Conservation (phyloP, 2,329 filamentous ascomycete genomes). For the Verticillium albo-atrum region DNA sequence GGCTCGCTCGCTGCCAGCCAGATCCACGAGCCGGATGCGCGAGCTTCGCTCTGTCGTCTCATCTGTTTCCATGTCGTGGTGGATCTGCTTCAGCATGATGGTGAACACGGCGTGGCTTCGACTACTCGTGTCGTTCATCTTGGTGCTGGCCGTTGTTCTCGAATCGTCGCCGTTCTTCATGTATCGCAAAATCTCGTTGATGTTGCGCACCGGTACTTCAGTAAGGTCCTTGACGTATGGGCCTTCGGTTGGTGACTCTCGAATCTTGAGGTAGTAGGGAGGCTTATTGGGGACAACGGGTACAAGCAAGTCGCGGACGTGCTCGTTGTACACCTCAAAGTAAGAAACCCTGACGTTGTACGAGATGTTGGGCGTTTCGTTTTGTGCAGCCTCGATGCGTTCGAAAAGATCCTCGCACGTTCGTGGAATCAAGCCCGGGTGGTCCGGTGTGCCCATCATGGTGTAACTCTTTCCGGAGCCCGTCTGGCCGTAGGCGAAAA, state of each 20-base stretch:
- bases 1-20: slow-evolving; percentile 91
- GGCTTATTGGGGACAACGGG: slow-evolving; percentile 65
- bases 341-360: slow-evolving; percentile 98
- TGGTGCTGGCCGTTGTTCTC: slow-evolving; percentile 86
- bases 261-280: slow-evolving; percentile 92
- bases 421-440: slow-evolving; percentile 87
- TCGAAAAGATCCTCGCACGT: slow-evolving; percentile 96
- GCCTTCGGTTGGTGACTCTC: slow-evolving; percentile 90
- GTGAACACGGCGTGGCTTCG: slow-evolving; percentile 97
- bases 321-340: slow-evolving; percentile 99
- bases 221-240: slow-evolving; percentile 97
- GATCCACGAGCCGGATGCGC: slow-evolving; percentile 88
- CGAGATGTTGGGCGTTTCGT: slow-evolving; percentile 84
- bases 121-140: slow-evolving; percentile 99
- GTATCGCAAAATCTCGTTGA: slow-evolving; percentile 79
- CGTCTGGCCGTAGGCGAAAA: slow-evolving; percentile 97
- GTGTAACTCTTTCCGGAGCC: slow-evolving; percentile 98
- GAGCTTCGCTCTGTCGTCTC: slow-evolving; percentile 94
- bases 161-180: slow-evolving; percentile 89
- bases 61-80: slow-evolving; percentile 95
- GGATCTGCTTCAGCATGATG: slow-evolving; percentile 96
- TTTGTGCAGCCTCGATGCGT: slow-evolving; percentile 72
- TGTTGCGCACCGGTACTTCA: slow-evolving; percentile 84
- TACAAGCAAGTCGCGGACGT: slow-evolving; percentile 88
- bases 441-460: slow-evolving; percentile 86